Base-by-base conservation (phyloP, 192 early-diverging fungal species). In the Entomortierella chlamydospora region DNA sequence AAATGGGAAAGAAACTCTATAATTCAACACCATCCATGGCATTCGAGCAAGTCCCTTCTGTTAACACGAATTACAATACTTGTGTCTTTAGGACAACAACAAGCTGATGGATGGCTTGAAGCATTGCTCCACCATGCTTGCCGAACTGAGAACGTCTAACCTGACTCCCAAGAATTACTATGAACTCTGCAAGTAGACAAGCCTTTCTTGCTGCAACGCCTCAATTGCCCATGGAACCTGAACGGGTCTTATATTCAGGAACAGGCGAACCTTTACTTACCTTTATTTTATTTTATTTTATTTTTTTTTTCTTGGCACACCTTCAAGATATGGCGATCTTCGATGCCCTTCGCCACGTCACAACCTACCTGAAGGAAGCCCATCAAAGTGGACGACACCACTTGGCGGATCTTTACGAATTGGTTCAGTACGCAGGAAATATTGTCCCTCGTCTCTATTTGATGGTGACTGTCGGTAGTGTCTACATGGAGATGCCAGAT, bases 151-250 rank as follows among this genome's bases (percentile, higher is more conserved):
- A 72, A 98, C 97, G 4, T 95, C 96, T 33, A 89, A 94, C 7
- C 86, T 99, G 61, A 95, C 95, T 4, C 98, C 97, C 43, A 99
- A 98, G 83, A 95, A 93, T 79, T 99, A 99, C 86, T 99, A 99
- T 84, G 97, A 99, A 84, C 91, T 99, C n/a, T 99, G 94, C 92
- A 89, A 74, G 89, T 90, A 49, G 37, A 6, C 30, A 11, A 51
- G 11, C 11, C 11, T 61, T 33, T 20, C 34, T 18, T 51, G 6
- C 6, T 4, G 20, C 5, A 18, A 51, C n/a, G 17, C 8, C 17
- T 22, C 5, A 17, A 3, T 52, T 64, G 13, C 41, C n/a, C 17
- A 29, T 43, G 47, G n/a, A n/a, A n/a, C n/a, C n/a, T n/a, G n/a
- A n/a, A n/a, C n/a, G n/a, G 5, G 9, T 67, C 12, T 18, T 10